phyloP scores from a whole-genome alignment of 2,329 filamentous ascomycete genomes.

The Calonectria pseudoturangicola region DNA sequence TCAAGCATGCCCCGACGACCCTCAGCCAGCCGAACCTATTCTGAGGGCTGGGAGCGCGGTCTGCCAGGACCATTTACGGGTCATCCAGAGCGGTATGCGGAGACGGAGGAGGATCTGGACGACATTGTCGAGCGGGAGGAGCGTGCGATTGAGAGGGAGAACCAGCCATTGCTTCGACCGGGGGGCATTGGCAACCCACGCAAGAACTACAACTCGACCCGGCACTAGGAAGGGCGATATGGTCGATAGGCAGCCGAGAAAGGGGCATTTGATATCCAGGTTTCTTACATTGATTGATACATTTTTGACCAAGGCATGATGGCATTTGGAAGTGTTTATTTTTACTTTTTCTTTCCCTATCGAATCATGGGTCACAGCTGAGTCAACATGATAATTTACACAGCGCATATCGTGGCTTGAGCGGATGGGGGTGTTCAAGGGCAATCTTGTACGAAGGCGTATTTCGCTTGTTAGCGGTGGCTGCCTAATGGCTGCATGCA shows the following conservation, averaged over 20 bases:
- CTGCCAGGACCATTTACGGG: slow-evolving; percentile 71
- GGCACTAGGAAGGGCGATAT: slow-evolving; percentile 43
- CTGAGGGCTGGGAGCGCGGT: slow-evolving; percentile 70
- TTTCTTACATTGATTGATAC: slow-evolving; percentile 19
- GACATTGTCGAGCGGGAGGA: slow-evolving; percentile 71
- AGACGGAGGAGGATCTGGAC: slow-evolving; percentile 71
- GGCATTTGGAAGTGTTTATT: slow-evolving; percentile 14
- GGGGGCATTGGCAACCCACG: slow-evolving; percentile 70
- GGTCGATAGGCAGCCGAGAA: neutral
- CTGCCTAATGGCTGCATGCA: slow-evolving; percentile 31
- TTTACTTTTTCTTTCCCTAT: neutral
- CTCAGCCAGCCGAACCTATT: slow-evolving; percentile 66
- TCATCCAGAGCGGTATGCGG: slow-evolving; percentile 71
- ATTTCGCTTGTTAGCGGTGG: slow-evolving; percentile 13
- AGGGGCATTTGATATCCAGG: slow-evolving; percentile 47
- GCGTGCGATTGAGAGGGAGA: slow-evolving; percentile 69
- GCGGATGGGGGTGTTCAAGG: neutral
- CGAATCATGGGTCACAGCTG: neutral
- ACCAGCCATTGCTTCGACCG: slow-evolving; percentile 69
- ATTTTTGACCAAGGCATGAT: slow-evolving; percentile 27
- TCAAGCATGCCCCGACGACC: slow-evolving; percentile 58
- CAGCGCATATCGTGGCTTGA: neutral
- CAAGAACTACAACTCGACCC: slow-evolving; percentile 62
- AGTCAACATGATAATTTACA: slow-evolving; percentile 17
- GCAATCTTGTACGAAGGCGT: slow-evolving; percentile 12